phyloP scores from a whole-genome alignment of 208 protist species.

The Trypanosoma platydactyli region DNA sequence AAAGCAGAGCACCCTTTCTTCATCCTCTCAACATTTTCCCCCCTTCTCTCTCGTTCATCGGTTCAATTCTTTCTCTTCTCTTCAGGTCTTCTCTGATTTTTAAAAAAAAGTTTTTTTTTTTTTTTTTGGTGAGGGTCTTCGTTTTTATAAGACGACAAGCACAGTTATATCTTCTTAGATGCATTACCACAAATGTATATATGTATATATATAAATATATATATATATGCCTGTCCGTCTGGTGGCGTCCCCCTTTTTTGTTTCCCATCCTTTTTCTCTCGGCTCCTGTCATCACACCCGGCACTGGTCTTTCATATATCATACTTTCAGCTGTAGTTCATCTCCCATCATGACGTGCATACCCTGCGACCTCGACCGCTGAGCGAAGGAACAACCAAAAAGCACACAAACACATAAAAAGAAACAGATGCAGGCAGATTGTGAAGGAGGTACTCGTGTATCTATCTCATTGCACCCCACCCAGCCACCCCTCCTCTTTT shows the following conservation, averaged over 20 bases:
- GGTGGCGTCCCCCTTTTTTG: neutral
- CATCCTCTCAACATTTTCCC: neutral
- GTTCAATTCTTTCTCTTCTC: constrained; percentile 5
- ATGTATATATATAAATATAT: neutral
- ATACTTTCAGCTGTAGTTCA: too few species aligned
- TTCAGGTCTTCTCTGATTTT: constrained; percentile 13
- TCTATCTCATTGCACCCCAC: too few species aligned
- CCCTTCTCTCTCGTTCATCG: neutral
- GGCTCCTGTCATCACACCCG: neutral
- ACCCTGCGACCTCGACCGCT: neutral
- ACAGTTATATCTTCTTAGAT: constrained; percentile 12
- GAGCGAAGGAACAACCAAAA: constrained; percentile 19
- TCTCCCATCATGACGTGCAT: too few species aligned
- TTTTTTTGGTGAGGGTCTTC: neutral
- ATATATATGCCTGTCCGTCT: too few species aligned
- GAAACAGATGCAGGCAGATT: neutral
- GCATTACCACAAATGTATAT: neutral
- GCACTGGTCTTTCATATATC: too few species aligned
- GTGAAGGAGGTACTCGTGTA: too few species aligned
- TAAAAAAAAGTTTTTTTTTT: constrained; percentile 9
- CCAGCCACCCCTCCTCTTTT: too few species aligned
- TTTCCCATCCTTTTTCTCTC: neutral
- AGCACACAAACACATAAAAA: constrained; percentile 18
- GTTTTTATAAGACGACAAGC: neutral
- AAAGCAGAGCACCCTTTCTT: constrained; percentile 3